These are phyloP conservation scores for Fraxinus americana DNA, from an alignment of 257 asterid species.

Conservation along the genomic window DNA sequence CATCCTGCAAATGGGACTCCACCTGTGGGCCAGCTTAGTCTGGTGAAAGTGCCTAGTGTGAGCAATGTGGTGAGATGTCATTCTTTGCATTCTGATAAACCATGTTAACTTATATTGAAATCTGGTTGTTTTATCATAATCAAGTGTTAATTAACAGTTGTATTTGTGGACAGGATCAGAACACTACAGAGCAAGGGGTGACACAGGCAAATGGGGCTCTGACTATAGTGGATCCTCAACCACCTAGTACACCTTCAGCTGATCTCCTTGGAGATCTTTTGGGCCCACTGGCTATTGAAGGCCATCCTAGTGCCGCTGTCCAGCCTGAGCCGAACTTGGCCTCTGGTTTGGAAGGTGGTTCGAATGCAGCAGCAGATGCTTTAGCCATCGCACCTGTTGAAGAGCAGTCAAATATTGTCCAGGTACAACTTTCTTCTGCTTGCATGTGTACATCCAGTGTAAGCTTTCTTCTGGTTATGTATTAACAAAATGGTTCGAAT, in stretches of 20 bases:
- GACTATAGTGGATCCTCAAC: constrained; percentile 77
- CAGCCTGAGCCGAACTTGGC: constrained; percentile 50
- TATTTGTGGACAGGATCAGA: constrained; percentile 52
- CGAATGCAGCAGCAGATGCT: constrained; percentile 44
- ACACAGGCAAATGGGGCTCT: constrained; percentile 72
- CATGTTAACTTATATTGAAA: constrained; percentile 13
- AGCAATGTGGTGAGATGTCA: constrained; percentile 57
- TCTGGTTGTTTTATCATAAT: constrained; percentile 18
- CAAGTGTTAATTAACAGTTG: constrained; percentile 24
- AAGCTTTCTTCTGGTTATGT: neutral
- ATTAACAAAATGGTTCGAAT: no score
- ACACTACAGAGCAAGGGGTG: constrained; percentile 48
- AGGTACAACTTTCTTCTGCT: constrained; percentile 51
- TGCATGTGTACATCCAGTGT: constrained; percentile 9
- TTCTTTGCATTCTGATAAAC: constrained; percentile 24
- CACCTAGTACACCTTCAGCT: constrained; percentile 61
- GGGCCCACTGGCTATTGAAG: constrained; percentile 82
- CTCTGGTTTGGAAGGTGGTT: constrained; percentile 48
- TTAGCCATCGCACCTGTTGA: constrained; percentile 82
- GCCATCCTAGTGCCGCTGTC: constrained; percentile 51
- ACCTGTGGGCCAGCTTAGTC: constrained; percentile 70
- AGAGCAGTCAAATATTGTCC: constrained; percentile 64
- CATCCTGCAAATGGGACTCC: constrained; percentile 72
- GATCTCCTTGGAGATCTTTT: constrained; percentile 91
- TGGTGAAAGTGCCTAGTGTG: constrained; percentile 72